A percentile compares a stretch with the other conserved stretches of the same genome.
These are phyloP conservation scores for Dictyostelium purpureum DNA, from an alignment of 78 protist genomes.

Conservation along the genomic window DNA sequence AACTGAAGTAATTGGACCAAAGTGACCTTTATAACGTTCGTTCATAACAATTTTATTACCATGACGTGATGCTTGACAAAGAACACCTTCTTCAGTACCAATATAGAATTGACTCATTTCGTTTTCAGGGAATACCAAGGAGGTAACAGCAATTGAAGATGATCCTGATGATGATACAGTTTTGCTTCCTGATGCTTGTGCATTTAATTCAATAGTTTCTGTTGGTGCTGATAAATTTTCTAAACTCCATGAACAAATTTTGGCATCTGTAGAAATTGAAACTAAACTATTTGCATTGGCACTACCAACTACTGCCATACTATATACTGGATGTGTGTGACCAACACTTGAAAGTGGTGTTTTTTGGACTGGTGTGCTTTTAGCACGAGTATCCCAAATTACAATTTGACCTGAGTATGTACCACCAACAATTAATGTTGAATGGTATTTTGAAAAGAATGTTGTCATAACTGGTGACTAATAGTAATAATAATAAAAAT, in stretches of 20 bases:
- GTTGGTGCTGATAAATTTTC: slow-evolving; percentile 87
- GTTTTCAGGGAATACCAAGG: slow-evolving; percentile 72
- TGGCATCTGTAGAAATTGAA: slow-evolving; percentile 87
- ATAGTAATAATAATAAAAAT: background rate
- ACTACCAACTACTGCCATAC: slow-evolving; percentile 87
- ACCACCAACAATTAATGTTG: slow-evolving; percentile 87
- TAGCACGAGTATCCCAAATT: slow-evolving; percentile 91
- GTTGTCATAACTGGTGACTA: slow-evolving; percentile 79
- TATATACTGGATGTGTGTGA: slow-evolving; percentile 91
- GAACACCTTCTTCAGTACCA: slow-evolving; percentile 88
- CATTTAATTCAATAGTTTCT: slow-evolving; percentile 50
- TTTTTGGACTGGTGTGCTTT: slow-evolving; percentile 87
- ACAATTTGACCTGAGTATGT: slow-evolving; percentile 89
- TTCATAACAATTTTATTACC: slow-evolving; percentile 58
- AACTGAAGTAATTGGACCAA: slow-evolving; percentile 85
- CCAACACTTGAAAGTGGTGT: slow-evolving; percentile 85
- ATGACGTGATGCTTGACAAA: slow-evolving; percentile 72
- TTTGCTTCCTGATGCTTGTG: background rate
- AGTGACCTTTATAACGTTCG: slow-evolving; percentile 75
- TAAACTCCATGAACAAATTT: slow-evolving; percentile 87
- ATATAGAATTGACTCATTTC: slow-evolving; percentile 81
- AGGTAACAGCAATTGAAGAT: slow-evolving; percentile 30
- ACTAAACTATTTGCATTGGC: slow-evolving; percentile 88
- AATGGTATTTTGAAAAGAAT: slow-evolving; percentile 68
- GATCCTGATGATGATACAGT: background rate